Conservation (phyloP, 805 yeast genomes). For the Grigorovia yakushimaensis region DNA sequence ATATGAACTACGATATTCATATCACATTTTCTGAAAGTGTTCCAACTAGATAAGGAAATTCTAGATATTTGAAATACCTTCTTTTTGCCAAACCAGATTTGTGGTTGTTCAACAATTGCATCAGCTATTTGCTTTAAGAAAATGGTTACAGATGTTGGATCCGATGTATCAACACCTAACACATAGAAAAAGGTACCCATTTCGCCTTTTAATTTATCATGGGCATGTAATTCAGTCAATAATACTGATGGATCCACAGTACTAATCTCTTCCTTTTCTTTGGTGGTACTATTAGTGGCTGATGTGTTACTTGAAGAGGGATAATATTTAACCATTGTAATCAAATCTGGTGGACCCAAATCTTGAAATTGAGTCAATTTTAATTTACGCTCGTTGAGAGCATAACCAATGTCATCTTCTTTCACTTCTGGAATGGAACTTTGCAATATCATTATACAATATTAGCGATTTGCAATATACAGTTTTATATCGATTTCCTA, state of each 20-base stretch:
- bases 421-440: constrained; percentile 58
- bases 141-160: constrained; percentile 70
- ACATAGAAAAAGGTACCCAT: constrained; percentile 67
- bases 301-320: constrained; percentile 14
- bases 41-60: constrained; percentile 59
- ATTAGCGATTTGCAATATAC: neutral
- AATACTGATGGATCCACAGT: constrained; percentile 12
- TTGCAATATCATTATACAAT: constrained; percentile 33
- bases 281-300: constrained; percentile 4
- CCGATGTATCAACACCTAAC: constrained; percentile 68
- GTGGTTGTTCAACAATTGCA: constrained; percentile 50
- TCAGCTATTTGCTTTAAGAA: constrained; percentile 59
- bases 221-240: constrained; percentile 19
- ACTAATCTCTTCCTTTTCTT: constrained; percentile 7
- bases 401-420: constrained; percentile 50
- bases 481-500: neutral
- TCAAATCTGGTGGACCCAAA: constrained; percentile 64
- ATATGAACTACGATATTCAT: constrained; percentile 62
- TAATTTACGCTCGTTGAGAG: constrained; percentile 54
- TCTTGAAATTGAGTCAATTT: constrained; percentile 51
- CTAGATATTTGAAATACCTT: constrained; percentile 63
- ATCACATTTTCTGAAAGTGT: constrained; percentile 52
- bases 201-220: constrained; percentile 36
- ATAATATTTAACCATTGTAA: constrained; percentile 30
- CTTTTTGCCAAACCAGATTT: constrained; percentile 72